Conservation (phyloP, 2,329 filamentous ascomycete species). For the Parascedosporium putredinis region DNA sequence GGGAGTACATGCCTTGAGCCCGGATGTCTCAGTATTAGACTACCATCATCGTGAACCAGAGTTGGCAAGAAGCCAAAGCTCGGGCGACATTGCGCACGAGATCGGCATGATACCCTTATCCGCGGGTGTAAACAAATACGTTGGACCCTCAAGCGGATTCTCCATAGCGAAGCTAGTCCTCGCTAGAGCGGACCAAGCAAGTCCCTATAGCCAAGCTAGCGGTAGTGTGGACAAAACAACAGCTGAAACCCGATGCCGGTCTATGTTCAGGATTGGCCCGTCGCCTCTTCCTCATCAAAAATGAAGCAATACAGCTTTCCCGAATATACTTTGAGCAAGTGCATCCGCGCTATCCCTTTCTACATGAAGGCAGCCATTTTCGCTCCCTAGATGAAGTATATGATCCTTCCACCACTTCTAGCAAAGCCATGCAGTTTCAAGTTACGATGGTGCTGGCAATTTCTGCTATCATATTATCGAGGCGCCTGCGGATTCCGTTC, state of each 20-base stretch:
- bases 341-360: constrained; percentile 37
- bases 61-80: constrained; percentile 10
- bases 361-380: constrained; percentile 33
- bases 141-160: constrained; percentile 45
- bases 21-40: too few species aligned
- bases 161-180: constrained; percentile 28
- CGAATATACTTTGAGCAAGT: constrained; percentile 37
- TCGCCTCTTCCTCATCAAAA: constrained; percentile 19
- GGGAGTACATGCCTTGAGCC: not conserved
- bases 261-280: constrained; percentile 21
- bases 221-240: constrained; percentile 13
- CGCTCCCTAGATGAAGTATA: constrained; percentile 28
- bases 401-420: constrained; percentile 14
- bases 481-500: constrained; percentile 30
- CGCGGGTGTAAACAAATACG: constrained; percentile 37
- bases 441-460: constrained; percentile 44
- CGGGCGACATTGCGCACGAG: constrained; percentile 9
- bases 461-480: constrained; percentile 32
- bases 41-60: too few species aligned
- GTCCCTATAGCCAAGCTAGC: constrained; percentile 32
- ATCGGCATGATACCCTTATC: constrained; percentile 16
- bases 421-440: constrained; percentile 30
- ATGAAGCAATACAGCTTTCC: constrained; percentile 29
- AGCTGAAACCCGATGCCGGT: constrained; percentile 20
- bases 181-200: constrained; percentile 15